Evolutionary conservation across 495 filamentous ascomycete genomes (phyloP).

Genomic region (Podospora sp.): DNA sequence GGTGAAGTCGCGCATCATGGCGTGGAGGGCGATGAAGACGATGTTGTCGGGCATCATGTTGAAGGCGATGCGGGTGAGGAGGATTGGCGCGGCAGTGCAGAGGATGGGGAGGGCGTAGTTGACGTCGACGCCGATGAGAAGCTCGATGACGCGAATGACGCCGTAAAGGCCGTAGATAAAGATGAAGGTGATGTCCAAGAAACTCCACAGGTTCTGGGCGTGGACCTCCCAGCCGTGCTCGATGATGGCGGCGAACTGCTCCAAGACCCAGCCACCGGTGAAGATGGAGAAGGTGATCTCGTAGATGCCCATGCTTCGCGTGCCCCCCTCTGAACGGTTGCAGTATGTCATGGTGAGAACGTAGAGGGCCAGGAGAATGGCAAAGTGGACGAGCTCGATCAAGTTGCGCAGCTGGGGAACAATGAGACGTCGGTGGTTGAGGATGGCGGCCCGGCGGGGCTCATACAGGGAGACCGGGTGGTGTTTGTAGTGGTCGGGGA

Average conservation of each 20-base stretch:
- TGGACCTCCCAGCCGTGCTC: slow-evolving; percentile 71
- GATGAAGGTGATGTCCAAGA: slow-evolving; percentile 65
- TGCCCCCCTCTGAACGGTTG: slow-evolving; percentile 40
- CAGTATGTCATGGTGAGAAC: slow-evolving; percentile 57
- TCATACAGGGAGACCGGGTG: slow-evolving; percentile 65
- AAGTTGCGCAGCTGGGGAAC: slow-evolving; percentile 62
- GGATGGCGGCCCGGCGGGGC: slow-evolving; percentile 56
- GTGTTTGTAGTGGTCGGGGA: slow-evolving; percentile 68
- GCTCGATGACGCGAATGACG: slow-evolving; percentile 54
- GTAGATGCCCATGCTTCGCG: slow-evolving; percentile 47
- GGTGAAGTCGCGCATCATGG: slow-evolving; percentile 68
- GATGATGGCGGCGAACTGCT: slow-evolving; percentile 64
- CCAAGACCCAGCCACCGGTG: slow-evolving; percentile 61
- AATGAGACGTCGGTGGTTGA: slow-evolving; percentile 68
- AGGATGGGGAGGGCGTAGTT: slow-evolving; percentile 60
- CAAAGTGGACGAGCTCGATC: slow-evolving; percentile 62
- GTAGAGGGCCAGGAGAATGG: slow-evolving; percentile 58
- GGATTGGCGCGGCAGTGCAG: slow-evolving; percentile 61
- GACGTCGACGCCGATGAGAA: slow-evolving; percentile 39
- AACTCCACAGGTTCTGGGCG: slow-evolving; percentile 69
- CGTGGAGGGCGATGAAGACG: slow-evolving; percentile 65
- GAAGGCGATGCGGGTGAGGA: slow-evolving; percentile 66
- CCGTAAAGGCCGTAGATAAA: slow-evolving; percentile 58
- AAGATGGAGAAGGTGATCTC: slow-evolving; percentile 61
- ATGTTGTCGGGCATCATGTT: slow-evolving; percentile 69